Conservation (phyloP, 257 asterid species). For the Plantago ovata region DNA sequence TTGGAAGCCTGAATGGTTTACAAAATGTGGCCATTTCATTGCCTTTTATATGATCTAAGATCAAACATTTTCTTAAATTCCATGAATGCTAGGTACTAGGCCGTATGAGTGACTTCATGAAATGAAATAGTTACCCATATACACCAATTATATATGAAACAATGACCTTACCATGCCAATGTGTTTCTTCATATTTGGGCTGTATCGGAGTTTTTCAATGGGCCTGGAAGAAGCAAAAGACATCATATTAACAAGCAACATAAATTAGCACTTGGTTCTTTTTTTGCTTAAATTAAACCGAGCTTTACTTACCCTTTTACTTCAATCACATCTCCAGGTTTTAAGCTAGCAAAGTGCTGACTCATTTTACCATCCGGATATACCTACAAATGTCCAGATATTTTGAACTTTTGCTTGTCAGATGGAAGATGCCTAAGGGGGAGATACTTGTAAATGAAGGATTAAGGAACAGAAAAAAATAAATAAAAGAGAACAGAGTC, state of each 20-base stretch:
- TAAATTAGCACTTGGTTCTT: not conserved
- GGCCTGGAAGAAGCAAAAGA: conserved; percentile 61
- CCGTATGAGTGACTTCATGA: too few relatives aligned
- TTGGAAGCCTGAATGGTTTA: not conserved
- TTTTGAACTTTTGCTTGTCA: conserved; percentile 13
- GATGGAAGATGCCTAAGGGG: conserved; percentile 6
- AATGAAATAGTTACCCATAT: not conserved
- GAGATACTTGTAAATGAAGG: conserved; percentile 8
- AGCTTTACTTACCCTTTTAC: conserved; percentile 77
- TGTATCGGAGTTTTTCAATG: conserved; percentile 77
- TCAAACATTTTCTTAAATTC: not conserved
- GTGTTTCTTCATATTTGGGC: conserved; percentile 88
- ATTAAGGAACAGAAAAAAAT: conserved; percentile 11
- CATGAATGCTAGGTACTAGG: too few relatives aligned
- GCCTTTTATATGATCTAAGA: not conserved
- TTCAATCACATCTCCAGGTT: conserved; percentile 92
- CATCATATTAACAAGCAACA: conserved; percentile 14
- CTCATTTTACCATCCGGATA: conserved; percentile 99
- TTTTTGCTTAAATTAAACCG: conserved; percentile 14
- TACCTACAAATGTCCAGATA: conserved; percentile 43
- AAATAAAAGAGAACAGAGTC: not conserved
- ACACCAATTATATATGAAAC: conserved; percentile 14
- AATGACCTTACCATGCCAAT: conserved; percentile 88
- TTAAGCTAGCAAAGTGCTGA: conserved; percentile 87
- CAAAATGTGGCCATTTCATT: not conserved